phyloP scores from a whole-genome alignment of 2,329 filamentous ascomycete genomes.

The Exophiala xenobiotica region DNA sequence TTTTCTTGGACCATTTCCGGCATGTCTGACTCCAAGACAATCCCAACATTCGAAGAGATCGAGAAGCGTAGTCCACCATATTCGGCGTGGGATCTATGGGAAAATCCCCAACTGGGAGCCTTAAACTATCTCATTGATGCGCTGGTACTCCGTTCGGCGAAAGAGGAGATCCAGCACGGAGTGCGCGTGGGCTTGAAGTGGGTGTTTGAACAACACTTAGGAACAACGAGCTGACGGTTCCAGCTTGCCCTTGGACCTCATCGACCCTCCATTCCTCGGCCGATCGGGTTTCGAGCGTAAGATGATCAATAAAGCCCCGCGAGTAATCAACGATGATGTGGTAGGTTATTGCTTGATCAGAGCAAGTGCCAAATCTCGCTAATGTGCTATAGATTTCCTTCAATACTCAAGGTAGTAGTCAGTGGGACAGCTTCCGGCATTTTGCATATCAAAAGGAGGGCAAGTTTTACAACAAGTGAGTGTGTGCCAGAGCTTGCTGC shows the following conservation, averaged over 20 bases:
- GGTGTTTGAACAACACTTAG: not conserved
- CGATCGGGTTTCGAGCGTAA: slow-evolving; percentile 28
- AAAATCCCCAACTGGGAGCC: not conserved
- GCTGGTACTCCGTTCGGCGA: not conserved
- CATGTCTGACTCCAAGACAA: not conserved
- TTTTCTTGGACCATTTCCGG: not conserved
- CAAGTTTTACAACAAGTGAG: slow-evolving; percentile 9
- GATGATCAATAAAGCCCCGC: slow-evolving; percentile 17
- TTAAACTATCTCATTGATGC: slow-evolving; percentile 6
- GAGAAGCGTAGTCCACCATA: not conserved
- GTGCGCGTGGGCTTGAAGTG: slow-evolving; percentile 22
- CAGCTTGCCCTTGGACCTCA: slow-evolving; percentile 37
- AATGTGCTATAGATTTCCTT: slow-evolving; percentile 25
- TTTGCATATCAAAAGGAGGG: slow-evolving; percentile 11
- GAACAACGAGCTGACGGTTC: not conserved
- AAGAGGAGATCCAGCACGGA: slow-evolving; percentile 42
- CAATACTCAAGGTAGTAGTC: slow-evolving; percentile 15
- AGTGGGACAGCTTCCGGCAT: slow-evolving; percentile 20
- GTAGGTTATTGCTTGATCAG: not conserved
- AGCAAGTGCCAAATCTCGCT: slow-evolving; percentile 36
- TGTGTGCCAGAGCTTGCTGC: not conserved
- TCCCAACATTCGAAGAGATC: not conserved
- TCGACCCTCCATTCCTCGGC: slow-evolving; percentile 36
- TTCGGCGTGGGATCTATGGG: slow-evolving; percentile 8
- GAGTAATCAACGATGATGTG: slow-evolving; percentile 5